A percentile compares a stretch with the other conserved stretches of the same genome.
phyloP scores from a whole-genome alignment of 2,329 filamentous ascomycete genomes.

The Pseudogymnoascus sp. region DNA sequence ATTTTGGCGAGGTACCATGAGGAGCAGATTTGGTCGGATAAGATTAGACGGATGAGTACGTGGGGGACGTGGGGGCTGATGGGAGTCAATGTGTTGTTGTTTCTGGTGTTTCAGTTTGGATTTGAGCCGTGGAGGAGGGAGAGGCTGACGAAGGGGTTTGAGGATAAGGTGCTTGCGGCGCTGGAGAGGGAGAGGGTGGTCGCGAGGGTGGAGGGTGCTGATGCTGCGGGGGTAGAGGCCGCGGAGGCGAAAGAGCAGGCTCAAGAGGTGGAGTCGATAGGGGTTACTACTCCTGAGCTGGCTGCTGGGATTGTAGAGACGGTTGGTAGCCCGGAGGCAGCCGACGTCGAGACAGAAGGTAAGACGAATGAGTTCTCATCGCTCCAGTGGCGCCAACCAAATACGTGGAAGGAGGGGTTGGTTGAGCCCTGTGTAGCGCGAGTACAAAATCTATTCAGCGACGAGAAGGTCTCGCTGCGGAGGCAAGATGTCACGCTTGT shows the following conservation, averaged over 20 bases:
- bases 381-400: constrained; percentile 18
- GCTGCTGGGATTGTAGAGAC: constrained; percentile 19
- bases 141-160: constrained; percentile 74
- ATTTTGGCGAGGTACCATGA: constrained; percentile 94
- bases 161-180: constrained; percentile 64
- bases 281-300: constrained; percentile 14
- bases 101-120: constrained; percentile 78
- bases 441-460: constrained; percentile 55
- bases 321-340: constrained; percentile 2
- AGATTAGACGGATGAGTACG: constrained; percentile 89
- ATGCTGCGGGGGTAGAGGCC: neutral
- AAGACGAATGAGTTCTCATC: constrained; percentile 18
- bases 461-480: constrained; percentile 53
- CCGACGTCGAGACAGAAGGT: constrained; percentile 15
- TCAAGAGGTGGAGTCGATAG: neutral
- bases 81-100: constrained; percentile 88
- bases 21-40: constrained; percentile 98
- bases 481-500: constrained; percentile 66
- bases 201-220: constrained; percentile 18
- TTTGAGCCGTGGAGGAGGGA: constrained; percentile 86
- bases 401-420: constrained; percentile 14
- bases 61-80: constrained; percentile 98
- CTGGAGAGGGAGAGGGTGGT: constrained; percentile 49
- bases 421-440: constrained; percentile 40
- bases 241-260: neutral